phyloP scores from a whole-genome alignment of 2,329 filamentous ascomycete genomes.

The Trichophyton mentagrophytes region DNA sequence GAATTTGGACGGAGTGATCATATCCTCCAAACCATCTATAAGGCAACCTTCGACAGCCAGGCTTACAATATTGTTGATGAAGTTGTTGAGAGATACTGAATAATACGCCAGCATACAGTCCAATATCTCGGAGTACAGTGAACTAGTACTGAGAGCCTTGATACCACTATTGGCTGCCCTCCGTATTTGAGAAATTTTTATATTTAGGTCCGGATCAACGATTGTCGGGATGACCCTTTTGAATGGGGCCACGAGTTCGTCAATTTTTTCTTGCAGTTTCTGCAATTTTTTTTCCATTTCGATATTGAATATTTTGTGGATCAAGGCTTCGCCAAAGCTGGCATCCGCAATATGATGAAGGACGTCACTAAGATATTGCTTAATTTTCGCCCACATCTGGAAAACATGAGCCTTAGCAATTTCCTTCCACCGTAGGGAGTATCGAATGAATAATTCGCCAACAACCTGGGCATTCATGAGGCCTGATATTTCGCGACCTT shows the following conservation, averaged over 20 bases:
- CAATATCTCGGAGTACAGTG: conserved; percentile 13
- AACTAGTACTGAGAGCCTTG: conserved; percentile 5
- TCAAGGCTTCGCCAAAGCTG: conserved; percentile 12
- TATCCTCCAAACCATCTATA: conserved; percentile 22
- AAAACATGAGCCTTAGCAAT: conserved; percentile 18
- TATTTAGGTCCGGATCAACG: conserved; percentile 11
- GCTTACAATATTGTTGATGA: conserved; percentile 27
- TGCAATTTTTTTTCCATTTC: conserved; percentile 13
- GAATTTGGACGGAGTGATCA: conserved; percentile 23
- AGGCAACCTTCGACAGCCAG: conserved; percentile 30
- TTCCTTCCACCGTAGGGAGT: conserved; percentile 24
- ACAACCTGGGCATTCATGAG: conserved; percentile 30
- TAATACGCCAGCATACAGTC: conserved; percentile 18
- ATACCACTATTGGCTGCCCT: conserved; percentile 1
- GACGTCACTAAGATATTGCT: conserved; percentile 13
- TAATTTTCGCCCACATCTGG: conserved; percentile 14
- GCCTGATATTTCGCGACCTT: conserved; percentile 24
- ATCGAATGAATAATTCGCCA: conserved; percentile 31
- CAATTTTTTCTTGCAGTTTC: conserved; percentile 14
- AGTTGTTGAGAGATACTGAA: conserved; percentile 19
- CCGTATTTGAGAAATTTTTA: conserved; percentile 8
- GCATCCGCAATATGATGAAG: conserved; percentile 14
- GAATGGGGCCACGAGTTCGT: conserved; percentile 16
- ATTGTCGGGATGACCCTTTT: conserved; percentile 13
- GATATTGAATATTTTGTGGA: conserved; percentile 15